Evolutionary conservation across 192 early-diverging fungal genomes (phyloP).

Genomic region (Entrophospora sp.): DNA sequence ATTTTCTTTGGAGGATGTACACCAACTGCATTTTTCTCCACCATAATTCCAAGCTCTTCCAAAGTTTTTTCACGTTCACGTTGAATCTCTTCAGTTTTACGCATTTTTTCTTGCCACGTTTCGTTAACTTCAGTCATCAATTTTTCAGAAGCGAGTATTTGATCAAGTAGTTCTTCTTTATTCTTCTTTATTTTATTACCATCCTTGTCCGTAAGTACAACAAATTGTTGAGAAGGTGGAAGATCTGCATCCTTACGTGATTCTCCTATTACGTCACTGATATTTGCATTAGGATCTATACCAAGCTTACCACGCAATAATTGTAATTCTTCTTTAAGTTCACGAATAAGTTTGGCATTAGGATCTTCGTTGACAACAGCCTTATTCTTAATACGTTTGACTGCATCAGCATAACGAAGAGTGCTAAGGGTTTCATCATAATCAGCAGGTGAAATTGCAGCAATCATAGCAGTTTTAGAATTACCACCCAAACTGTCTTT

Average conservation of each 20-base stretch:
- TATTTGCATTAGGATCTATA: constrained; percentile 16
- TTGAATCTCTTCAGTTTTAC: constrained; percentile 63
- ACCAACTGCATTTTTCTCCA: constrained; percentile 64
- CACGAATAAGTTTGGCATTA: constrained; percentile 64
- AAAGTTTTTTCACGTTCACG: constrained; percentile 62
- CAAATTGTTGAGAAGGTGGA: constrained; percentile 24
- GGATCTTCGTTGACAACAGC: constrained; percentile 89
- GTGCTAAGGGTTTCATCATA: constrained; percentile 77
- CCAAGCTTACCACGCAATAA: constrained; percentile 51
- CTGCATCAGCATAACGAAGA: constrained; percentile 83
- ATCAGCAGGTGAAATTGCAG: constrained; percentile 67
- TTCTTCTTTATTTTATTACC: constrained; percentile 39
- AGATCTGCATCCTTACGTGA: constrained; percentile 28
- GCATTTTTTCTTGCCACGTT: constrained; percentile 77
- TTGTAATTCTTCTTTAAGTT: constrained; percentile 74
- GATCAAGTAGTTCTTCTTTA: constrained; percentile 59
- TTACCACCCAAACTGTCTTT: constrained; percentile 81
- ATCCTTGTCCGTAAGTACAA: constrained; percentile 34
- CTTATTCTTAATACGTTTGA: constrained; percentile 84
- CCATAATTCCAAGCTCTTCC: constrained; percentile 70
- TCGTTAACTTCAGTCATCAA: constrained; percentile 74
- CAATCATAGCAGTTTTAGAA: constrained; percentile 75
- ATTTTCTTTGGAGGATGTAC: constrained; percentile 66
- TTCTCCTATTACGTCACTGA: not conserved
- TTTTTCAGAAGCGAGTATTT: constrained; percentile 78